phyloP scores from a whole-genome alignment of 2,329 filamentous ascomycete species.

The Byssoonygena ceratinophila region DNA sequence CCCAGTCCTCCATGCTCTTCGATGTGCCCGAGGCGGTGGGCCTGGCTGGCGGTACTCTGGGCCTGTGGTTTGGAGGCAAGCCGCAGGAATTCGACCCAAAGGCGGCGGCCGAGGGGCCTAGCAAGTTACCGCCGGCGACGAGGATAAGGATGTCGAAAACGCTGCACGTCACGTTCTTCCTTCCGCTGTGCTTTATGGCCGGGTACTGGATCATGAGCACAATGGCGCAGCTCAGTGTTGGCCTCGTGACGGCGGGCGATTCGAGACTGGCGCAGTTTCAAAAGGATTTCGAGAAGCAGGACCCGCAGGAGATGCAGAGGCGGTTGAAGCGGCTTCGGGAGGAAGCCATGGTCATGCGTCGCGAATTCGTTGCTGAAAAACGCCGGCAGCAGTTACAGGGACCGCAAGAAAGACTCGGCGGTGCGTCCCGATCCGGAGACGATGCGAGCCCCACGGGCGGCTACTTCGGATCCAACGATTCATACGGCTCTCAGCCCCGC shows the following conservation, averaged over 20 bases:
- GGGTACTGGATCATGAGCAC: slow-evolving; percentile 2
- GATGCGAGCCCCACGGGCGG: slow-evolving; percentile 11
- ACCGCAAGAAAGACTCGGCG: neutral
- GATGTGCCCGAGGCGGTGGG: neutral
- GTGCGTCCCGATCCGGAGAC: neutral
- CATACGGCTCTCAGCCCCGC: neutral
- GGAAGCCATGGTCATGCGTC: neutral
- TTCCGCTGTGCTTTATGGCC: neutral
- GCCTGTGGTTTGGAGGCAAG: neutral
- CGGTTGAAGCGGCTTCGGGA: neutral
- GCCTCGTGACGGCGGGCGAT: neutral
- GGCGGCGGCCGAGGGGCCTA: neutral
- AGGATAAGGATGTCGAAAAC: neutral
- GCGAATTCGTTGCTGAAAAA: neutral
- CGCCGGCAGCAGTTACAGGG: neutral
- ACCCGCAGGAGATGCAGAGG: slow-evolving; percentile 3
- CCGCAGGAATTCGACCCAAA: neutral
- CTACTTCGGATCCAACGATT: neutral
- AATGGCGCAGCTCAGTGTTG: neutral
- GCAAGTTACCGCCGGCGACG: neutral
- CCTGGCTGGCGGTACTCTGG: neutral
- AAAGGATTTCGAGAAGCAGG: neutral
- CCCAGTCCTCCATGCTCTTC: neutral
- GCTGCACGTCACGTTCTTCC: neutral
- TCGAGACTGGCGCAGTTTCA: slow-evolving; percentile 2